phyloP scores from a whole-genome alignment of 257 asterid genomes.

The Osmanthus fragrans region DNA sequence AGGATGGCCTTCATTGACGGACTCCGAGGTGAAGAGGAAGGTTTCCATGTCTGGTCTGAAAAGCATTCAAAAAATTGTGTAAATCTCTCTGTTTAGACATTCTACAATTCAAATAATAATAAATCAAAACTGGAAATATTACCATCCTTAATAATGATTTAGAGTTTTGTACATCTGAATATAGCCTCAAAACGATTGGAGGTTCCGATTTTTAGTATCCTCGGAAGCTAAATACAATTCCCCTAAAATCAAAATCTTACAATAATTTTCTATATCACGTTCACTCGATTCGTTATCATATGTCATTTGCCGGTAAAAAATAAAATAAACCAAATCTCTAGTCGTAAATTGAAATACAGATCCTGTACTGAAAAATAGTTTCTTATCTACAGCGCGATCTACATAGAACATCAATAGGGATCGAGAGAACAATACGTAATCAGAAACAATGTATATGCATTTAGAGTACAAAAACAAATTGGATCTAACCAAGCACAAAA shows the following conservation, averaged over 20 bases:
- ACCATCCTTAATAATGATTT: background rate
- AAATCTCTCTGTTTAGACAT: conserved; percentile 2
- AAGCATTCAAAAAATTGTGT: background rate
- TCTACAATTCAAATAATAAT: background rate
- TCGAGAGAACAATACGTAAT: too few relatives aligned
- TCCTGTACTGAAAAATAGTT: conserved; percentile 7
- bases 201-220: too few relatives aligned
- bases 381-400: background rate
- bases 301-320: background rate
- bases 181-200: background rate
- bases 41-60: conserved; percentile 46
- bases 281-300: background rate
- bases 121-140: background rate
- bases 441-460: background rate
- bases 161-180: background rate
- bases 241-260: background rate
- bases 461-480: conserved; percentile 6
- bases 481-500: conserved; percentile 30
- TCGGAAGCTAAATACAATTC: too few relatives aligned
- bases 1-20: conserved; percentile 70
- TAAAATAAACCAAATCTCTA: background rate
- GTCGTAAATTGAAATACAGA: conserved; percentile 8
- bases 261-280: background rate
- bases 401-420: background rate
- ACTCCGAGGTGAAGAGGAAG: conserved; percentile 64